phyloP scores from a whole-genome alignment of 179 eudicot species.

The Nepenthes alata region DNA sequence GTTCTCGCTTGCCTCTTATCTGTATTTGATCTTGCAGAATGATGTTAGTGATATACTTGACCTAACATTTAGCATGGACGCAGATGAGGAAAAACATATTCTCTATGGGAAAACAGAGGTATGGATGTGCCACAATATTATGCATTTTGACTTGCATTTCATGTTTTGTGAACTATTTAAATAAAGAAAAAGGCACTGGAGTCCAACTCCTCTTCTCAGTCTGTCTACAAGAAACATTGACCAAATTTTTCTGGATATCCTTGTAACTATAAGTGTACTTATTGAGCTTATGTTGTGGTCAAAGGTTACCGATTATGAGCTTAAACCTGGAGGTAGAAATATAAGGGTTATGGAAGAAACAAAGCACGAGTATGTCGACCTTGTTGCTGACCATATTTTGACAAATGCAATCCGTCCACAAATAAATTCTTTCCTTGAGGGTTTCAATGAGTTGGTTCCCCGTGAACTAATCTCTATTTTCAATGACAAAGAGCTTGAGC shows the following conservation, averaged over 20 bases:
- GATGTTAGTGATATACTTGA: constrained; percentile 88
- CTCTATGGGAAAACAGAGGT: constrained; percentile 97
- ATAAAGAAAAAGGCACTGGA: neutral
- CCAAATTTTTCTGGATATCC: neutral
- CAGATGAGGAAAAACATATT: constrained; percentile 94
- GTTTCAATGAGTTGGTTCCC: constrained; percentile 82
- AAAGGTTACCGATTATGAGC: constrained; percentile 95
- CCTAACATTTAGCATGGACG: constrained; percentile 98
- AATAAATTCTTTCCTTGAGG: constrained; percentile 86
- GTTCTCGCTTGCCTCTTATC: too few relatives aligned
- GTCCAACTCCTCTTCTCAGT: too few relatives aligned
- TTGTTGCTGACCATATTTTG: constrained; percentile 94
- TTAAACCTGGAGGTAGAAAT: constrained; percentile 97
- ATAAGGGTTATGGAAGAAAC: constrained; percentile 95
- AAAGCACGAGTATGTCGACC: constrained; percentile 94
- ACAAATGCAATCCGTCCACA: constrained; percentile 99
- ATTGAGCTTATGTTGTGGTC: constrained; percentile 1
- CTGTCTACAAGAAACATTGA: neutral
- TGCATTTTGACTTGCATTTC: neutral
- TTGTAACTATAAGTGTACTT: neutral
- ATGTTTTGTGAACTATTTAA: neutral
- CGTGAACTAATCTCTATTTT: constrained; percentile 84
- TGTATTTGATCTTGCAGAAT: constrained; percentile 37
- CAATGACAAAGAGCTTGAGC: constrained; percentile 95
- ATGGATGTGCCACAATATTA: neutral